Conservation (phyloP, 2,329 filamentous ascomycete species). For the Talaromyces verruculosus region DNA sequence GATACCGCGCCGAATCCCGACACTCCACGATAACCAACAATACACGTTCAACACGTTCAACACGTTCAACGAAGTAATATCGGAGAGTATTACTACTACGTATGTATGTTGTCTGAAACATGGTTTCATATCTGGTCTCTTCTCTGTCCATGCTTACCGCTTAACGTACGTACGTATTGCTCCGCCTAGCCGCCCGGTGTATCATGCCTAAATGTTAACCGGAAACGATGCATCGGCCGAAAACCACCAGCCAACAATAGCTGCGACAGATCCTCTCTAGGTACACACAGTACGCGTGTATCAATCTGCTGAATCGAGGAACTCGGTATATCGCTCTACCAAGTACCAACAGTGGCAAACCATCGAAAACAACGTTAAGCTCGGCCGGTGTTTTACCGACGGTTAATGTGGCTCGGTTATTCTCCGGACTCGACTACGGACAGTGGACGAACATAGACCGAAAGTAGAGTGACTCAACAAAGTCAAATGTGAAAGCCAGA, state of each 20-base stretch:
- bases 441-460: background rate
- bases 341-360: background rate
- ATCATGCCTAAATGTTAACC: background rate
- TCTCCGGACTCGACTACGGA: background rate
- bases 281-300: background rate
- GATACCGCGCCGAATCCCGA: conserved; percentile 1
- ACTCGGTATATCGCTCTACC: background rate
- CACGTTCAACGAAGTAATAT: background rate
- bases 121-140: background rate
- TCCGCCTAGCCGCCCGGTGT: background rate
- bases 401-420: background rate
- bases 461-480: background rate
- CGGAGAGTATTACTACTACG: background rate
- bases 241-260: no score
- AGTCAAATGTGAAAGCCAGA: background rate
- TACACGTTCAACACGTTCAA: background rate
- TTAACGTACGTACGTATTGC: no score
- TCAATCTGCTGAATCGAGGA: background rate
- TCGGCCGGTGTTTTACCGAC: background rate
- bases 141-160: background rate
- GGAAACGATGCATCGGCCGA: background rate
- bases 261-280: background rate
- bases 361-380: background rate
- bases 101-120: background rate
- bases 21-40: conserved; percentile 7